These are phyloP conservation scores for Leishmania guyanensis DNA, from an alignment of 208 protist species.

Conservation along the genomic window DNA sequence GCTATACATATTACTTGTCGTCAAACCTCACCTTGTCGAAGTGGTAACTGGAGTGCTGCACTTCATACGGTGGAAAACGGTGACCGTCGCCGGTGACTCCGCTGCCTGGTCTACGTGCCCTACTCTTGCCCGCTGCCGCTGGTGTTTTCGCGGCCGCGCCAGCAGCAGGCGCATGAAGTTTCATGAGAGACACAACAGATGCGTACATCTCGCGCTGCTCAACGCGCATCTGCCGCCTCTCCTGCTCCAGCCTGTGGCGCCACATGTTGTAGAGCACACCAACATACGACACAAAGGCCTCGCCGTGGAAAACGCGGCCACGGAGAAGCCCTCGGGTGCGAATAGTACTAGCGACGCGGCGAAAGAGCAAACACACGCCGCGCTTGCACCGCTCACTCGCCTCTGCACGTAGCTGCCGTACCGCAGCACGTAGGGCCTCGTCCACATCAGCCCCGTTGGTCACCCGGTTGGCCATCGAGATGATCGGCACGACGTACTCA, in stretches of 20 bases:
- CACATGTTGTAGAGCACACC: constrained; percentile 58
- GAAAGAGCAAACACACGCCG: constrained; percentile 39
- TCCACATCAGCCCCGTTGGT: constrained; percentile 21
- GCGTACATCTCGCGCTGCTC: constrained; percentile 6
- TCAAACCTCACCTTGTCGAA: constrained; percentile 34
- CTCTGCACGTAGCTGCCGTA: constrained; percentile 47
- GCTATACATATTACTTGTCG: not conserved
- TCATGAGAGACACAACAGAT: constrained; percentile 30
- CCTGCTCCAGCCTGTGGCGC: constrained; percentile 31
- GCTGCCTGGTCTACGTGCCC: no score
- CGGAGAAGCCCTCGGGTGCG: constrained; percentile 45
- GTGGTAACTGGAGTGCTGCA: constrained; percentile 30
- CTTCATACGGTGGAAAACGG: not conserved
- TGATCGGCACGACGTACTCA: constrained; percentile 47
- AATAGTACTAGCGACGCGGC: constrained; percentile 55
- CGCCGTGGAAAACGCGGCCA: constrained; percentile 38
- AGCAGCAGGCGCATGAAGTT: not conserved
- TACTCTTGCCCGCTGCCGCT: not conserved
- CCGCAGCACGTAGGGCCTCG: constrained; percentile 33
- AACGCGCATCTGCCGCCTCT: constrained; percentile 11
- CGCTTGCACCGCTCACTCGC: constrained; percentile 33
- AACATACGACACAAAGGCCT: constrained; percentile 54
- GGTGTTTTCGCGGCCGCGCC: not conserved
- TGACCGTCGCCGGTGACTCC: not conserved
- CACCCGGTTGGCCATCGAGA: constrained; percentile 32